These are phyloP conservation scores for Mycena sp. DNA, from an alignment of 1,284 basidiomycete genomes.

Conservation along the genomic window DNA sequence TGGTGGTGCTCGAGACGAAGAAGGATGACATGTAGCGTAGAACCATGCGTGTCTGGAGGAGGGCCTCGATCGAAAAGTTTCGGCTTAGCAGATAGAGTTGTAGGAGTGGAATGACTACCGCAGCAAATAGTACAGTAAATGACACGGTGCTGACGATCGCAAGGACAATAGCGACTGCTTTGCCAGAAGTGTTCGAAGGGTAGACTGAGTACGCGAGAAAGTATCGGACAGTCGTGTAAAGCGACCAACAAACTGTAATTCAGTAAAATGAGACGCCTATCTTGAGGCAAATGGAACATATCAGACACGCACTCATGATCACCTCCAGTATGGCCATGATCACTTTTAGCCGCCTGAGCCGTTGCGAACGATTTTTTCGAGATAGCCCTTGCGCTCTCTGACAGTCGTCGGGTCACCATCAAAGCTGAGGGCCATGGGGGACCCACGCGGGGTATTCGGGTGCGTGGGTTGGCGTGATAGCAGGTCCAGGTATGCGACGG, in stretches of 20 bases:
- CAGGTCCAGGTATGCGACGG: slow-evolving; percentile 57
- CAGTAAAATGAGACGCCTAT: not conserved
- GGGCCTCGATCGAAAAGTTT: slow-evolving; percentile 43
- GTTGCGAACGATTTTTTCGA: slow-evolving; percentile 48
- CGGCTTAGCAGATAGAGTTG: slow-evolving; percentile 50
- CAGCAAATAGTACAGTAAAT: slow-evolving; percentile 60
- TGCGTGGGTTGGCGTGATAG: slow-evolving; percentile 56
- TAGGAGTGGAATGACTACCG: slow-evolving; percentile 53
- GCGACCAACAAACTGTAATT: slow-evolving; percentile 60
- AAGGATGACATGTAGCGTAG: slow-evolving; percentile 58
- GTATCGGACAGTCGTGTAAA: slow-evolving; percentile 71
- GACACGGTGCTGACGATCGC: slow-evolving; percentile 68
- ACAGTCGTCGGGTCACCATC: slow-evolving; percentile 50
- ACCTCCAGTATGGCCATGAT: slow-evolving; percentile 51
- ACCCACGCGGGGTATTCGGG: slow-evolving; percentile 47
- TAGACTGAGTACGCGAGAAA: slow-evolving; percentile 61
- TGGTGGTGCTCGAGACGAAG: slow-evolving; percentile 57
- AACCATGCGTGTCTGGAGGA: slow-evolving; percentile 40
- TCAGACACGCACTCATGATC: slow-evolving; percentile 56
- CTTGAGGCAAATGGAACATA: not conserved
- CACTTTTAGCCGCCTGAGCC: slow-evolving; percentile 52
- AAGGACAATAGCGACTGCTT: slow-evolving; percentile 59
- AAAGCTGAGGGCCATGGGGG: slow-evolving; percentile 51
- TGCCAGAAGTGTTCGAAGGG: slow-evolving; percentile 46
- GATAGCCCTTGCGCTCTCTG: slow-evolving; percentile 50